These are phyloP conservation scores for Pyricularia sp. DNA, from an alignment of 2,329 filamentous ascomycete species.

Conservation along the genomic window DNA sequence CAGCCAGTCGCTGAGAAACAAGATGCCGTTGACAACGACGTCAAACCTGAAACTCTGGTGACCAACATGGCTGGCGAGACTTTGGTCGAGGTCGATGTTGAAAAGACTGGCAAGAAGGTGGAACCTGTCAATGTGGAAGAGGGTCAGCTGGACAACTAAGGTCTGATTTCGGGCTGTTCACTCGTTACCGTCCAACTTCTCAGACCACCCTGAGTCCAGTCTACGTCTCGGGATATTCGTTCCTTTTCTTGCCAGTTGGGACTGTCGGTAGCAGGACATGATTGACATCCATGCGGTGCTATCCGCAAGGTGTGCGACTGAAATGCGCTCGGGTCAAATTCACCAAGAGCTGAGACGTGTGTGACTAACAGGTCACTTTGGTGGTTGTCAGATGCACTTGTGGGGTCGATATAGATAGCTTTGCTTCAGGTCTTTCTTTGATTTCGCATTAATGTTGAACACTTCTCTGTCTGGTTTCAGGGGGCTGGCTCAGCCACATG, in stretches of 20 bases:
- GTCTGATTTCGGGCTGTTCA: not conserved
- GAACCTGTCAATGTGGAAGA: slow-evolving; percentile 3
- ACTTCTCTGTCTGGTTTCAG: slow-evolving; percentile 4
- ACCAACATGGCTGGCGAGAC: slow-evolving; percentile 8
- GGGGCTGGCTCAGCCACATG: slow-evolving; percentile 1
- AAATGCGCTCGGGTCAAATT: not conserved
- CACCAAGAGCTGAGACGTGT: not conserved
- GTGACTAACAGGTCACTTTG: not conserved
- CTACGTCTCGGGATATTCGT: not conserved
- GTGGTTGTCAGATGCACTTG: not conserved
- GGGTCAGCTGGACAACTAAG: not conserved
- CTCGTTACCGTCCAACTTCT: not conserved
- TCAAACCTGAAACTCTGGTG: slow-evolving; percentile 8
- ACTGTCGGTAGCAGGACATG: not conserved
- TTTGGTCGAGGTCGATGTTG: slow-evolving; percentile 3
- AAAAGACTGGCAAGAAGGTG: slow-evolving; percentile 2
- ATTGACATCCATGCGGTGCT: not conserved
- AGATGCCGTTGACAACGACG: not conserved
- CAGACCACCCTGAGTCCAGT: not conserved
- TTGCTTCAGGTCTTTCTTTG: not conserved
- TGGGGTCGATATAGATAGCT: not conserved
- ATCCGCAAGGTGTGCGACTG: not conserved
- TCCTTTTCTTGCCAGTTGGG: not conserved
- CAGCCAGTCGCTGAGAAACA: not conserved
- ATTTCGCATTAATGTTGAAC: slow-evolving; percentile 2